Evolutionary conservation across 805 yeast genomes (phyloP).

Genomic region (Saccharomyces paradoxus): DNA sequence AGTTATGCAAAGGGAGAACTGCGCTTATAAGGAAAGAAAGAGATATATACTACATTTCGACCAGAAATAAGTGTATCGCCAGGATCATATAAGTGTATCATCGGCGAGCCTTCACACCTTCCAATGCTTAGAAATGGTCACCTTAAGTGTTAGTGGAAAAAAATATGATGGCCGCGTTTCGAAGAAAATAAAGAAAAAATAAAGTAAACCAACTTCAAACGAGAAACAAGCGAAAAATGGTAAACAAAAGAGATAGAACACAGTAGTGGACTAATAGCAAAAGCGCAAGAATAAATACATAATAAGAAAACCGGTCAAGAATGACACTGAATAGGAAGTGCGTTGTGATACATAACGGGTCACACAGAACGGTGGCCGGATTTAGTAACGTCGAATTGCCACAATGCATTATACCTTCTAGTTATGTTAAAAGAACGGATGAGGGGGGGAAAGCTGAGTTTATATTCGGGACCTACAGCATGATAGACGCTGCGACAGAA

Average conservation of each 20-base stretch:
- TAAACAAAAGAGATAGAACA: neutral
- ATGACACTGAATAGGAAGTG: constrained; percentile 34
- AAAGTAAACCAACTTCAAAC: neutral
- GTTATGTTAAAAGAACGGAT: constrained; percentile 36
- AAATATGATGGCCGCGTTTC: neutral
- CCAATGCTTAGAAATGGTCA: neutral
- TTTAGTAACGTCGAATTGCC: constrained; percentile 60
- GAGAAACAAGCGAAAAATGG: neutral
- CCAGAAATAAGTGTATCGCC: no score
- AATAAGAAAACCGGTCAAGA: neutral
- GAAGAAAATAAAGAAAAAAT: neutral
- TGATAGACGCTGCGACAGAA: constrained; percentile 16
- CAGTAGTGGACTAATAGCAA: neutral
- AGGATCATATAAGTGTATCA: neutral
- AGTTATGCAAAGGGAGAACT: neutral
- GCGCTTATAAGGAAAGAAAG: neutral
- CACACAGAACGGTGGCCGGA: constrained; percentile 60
- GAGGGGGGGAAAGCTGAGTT: constrained; percentile 9
- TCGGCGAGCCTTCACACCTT: neutral
- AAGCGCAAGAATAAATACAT: neutral
- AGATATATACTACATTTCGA: neutral
- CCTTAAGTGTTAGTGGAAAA: neutral
- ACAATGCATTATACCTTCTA: constrained; percentile 46
- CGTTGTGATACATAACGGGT: constrained; percentile 63
- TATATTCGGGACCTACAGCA: constrained; percentile 24